Evolutionary conservation across 495 filamentous ascomycete genomes (phyloP), one percentile per base, ranked within the genome.

Genomic region (Xylona heveae): DNA sequence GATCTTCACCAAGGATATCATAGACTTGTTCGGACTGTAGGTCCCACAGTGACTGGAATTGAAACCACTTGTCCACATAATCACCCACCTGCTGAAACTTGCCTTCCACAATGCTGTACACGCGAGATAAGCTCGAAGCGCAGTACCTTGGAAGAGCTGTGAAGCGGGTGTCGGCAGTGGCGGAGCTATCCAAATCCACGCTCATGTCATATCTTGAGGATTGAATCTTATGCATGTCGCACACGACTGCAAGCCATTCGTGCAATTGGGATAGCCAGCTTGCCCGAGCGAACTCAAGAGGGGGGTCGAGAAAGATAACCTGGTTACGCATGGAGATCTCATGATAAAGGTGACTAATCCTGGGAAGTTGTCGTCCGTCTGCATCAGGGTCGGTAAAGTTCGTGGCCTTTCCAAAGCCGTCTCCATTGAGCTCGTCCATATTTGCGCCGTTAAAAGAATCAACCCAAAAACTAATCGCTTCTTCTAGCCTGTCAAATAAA

Each of bases 31-130:
- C 90, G 3, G 82, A 77, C 46, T 90, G 83, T 35, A 99, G 58
- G 55, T 99, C 88, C 88, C 88, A 99, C 14, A 99, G 64, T 3
- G 85, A 93, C 54, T 99, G 88, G 54, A 95, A 99, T 45, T 92
- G 88, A 22, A 95, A 58, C 88, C 88, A 99, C 53, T 93, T 82
- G 45, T 92, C 78, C 7, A 95, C 78, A 47, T 95, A 99, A 12
- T 54, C 55, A 12, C 74, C 65, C 20, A 94, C 77, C 13, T 71
- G 68, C 12, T 61, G 56, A 9, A 94, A 49, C 51, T 79, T 85
- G 22, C 64, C 60, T 45, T 95, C 84, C 12, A 99, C 61, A 1
- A 68, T 70, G 16, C 54, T 59, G 46, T 94, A 93, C 1, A 90
- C 82, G 38, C 72, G 59, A 20, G 68, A 62, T 10, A 99, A 64